These are phyloP conservation scores for Thermochaetoides thermophila DNA, from an alignment of 495 filamentous ascomycete species.

Conservation along the genomic window DNA sequence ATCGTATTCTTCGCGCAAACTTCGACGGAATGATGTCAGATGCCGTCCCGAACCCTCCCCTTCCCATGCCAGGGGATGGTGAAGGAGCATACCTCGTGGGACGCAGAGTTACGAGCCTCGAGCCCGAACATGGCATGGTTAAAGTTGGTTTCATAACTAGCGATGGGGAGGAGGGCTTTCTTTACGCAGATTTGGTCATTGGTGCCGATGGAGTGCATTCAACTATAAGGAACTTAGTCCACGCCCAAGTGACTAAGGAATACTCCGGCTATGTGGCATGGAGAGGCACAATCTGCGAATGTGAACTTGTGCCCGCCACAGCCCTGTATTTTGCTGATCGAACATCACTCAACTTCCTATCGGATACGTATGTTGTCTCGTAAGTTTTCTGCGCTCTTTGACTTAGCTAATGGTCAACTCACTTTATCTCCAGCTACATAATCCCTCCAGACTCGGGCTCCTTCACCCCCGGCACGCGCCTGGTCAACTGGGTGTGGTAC, in stretches of 20 bases:
- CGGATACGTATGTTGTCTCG: conserved; percentile 7
- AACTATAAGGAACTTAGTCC: conserved; percentile 25
- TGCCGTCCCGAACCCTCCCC: conserved; percentile 10
- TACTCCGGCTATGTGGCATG: conserved; percentile 39
- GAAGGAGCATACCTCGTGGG: conserved; percentile 26
- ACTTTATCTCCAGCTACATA: conserved; percentile 19
- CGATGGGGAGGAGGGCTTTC: conserved; percentile 4
- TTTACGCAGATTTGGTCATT: conserved; percentile 31
- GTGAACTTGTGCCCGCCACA: conserved; percentile 12
- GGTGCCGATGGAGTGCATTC: conserved; percentile 39
- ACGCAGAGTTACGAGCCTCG: conserved; percentile 21
- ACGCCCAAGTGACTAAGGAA: conserved; percentile 20
- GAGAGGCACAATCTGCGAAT: conserved; percentile 34
- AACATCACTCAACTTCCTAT: conserved; percentile 1
- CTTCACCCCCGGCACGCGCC: conserved; percentile 21
- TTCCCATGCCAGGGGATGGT: conserved; percentile 16
- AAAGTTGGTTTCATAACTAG: conserved; percentile 13
- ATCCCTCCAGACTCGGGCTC: conserved; percentile 32
- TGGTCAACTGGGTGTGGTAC: conserved; percentile 41
- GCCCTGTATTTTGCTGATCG: conserved; percentile 19
- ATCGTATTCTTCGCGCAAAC: conserved; percentile 33
- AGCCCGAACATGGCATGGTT: conserved; percentile 16
- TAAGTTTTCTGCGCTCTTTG: conserved; percentile 10
- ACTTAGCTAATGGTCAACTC: no score
- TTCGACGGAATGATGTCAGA: conserved; percentile 30